phyloP scores from a whole-genome alignment of 345 rosid species.

The Salix arbutifolia region DNA sequence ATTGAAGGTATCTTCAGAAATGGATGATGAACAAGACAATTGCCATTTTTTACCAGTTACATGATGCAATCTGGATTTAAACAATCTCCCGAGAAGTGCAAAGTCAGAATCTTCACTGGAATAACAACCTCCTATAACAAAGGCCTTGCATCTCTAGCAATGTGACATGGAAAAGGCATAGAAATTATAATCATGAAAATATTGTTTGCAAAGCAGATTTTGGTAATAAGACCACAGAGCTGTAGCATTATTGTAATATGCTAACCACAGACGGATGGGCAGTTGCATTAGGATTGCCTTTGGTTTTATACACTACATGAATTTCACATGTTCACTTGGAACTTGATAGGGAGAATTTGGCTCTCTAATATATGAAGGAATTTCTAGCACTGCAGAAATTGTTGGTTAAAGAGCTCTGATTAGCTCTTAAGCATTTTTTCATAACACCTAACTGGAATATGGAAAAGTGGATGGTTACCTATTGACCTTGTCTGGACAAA shows the following conservation, averaged over 20 bases:
- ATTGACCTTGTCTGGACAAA: no score
- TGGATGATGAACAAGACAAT: slow-evolving; percentile 41
- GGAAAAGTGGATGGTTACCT: no score
- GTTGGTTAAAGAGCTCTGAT: neutral
- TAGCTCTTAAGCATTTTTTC: neutral
- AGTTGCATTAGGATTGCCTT: neutral
- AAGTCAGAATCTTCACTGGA: slow-evolving; percentile 33
- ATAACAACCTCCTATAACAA: slow-evolving; percentile 35
- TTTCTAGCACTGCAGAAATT: neutral
- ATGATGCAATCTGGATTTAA: slow-evolving; percentile 38
- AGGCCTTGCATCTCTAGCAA: slow-evolving; percentile 49
- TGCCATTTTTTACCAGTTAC: slow-evolving; percentile 53
- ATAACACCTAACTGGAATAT: no score
- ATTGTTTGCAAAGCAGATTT: neutral
- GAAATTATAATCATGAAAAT: neutral
- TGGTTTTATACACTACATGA: neutral
- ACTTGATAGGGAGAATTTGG: neutral
- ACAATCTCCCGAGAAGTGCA: slow-evolving; percentile 36
- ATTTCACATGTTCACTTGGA: neutral
- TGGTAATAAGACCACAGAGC: neutral
- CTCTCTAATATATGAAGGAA: neutral
- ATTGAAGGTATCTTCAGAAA: slow-evolving; percentile 35
- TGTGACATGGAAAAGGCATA: slow-evolving; percentile 15
- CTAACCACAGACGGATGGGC: neutral
- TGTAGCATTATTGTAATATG: neutral